Evolutionary conservation across 495 filamentous ascomycete genomes (phyloP), one percentile per base, ranked within the genome.

Genomic region (Lindgomyces ingoldianus): DNA sequence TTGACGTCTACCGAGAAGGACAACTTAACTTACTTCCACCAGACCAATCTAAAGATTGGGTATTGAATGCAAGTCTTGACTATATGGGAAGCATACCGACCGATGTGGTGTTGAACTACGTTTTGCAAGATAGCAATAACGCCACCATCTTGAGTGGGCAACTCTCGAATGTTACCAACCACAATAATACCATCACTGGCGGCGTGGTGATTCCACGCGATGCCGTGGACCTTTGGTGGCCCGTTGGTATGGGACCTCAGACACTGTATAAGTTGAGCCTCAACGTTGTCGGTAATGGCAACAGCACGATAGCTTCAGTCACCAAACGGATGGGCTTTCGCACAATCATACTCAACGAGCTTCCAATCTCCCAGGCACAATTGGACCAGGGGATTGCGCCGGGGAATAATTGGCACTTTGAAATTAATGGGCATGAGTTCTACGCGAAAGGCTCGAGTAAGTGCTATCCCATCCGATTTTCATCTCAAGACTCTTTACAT

Each of bases 21-120:
- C 85, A 88, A 63, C 75, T 87, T 60, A 85, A 85, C 54, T 79
- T 84, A 48, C 64, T 88, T 3, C 79, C 80, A 12, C 85, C 86
- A 0, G 82, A 87, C 62, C 85, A 88, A 69, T 77, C 62, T 46
- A 75, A 82, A 44, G 81, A 85, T 2, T 90, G 87, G 87, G 78
- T 89, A 18, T 76, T 89, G 8, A 89, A 89, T 70, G 86, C 85
- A 0, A 89, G 87, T 61, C 72, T 90, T 22, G 87, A 89, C 69
- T 82, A 81, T 52, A 44, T 89, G 3, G 85, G 85, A 2, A 72
- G 55, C 16, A 70, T 87, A 6, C 85, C 85, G 0, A 45, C 58
- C 0, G 74, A 75, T 3, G 74, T 82, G 1, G 77, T 69, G 0
- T 73, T 89, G 74, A 77, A 54, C 1, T 84, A 85, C 69, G 77